phyloP scores from a whole-genome alignment of 2,329 filamentous ascomycete genomes.

The Chaetomium globosum region DNA sequence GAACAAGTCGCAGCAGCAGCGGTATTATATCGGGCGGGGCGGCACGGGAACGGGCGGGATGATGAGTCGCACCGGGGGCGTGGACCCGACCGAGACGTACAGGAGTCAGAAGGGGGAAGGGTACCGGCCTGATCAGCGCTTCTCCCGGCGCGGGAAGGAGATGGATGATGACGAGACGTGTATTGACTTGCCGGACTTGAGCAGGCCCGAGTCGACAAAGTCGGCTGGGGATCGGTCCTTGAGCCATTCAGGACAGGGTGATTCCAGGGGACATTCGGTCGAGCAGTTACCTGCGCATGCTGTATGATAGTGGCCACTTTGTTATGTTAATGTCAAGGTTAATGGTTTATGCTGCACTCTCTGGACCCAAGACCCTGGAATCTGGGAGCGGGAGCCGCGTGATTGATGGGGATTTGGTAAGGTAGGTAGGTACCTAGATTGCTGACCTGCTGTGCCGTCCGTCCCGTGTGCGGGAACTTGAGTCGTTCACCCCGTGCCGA shows the following conservation, averaged over 20 bases:
- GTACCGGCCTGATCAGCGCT: not conserved
- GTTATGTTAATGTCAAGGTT: not conserved
- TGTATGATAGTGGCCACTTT: conserved; percentile 18
- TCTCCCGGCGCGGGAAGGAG: conserved; percentile 21
- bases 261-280: conserved; percentile 11
- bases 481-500: not conserved
- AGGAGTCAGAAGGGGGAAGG: conserved; percentile 16
- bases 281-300: conserved; percentile 28
- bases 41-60: conserved; percentile 4
- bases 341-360: not conserved
- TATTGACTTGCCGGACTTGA: conserved; percentile 28
- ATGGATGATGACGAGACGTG: conserved; percentile 29
- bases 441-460: not conserved
- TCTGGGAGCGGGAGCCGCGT: not conserved
- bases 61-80: not conserved
- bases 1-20: conserved; percentile 14
- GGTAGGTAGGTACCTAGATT: too few species aligned
- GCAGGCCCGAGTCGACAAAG: conserved; percentile 21
- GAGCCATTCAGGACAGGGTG: not conserved
- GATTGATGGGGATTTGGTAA: not conserved
- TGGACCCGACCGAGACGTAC: conserved; percentile 12
- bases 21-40: conserved; percentile 23
- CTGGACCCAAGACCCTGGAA: not conserved
- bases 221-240: conserved; percentile 7
- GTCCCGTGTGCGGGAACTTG: not conserved